Conservation (phyloP, 148 eudicot species). For the Mesembryanthemum crystallinum region DNA sequence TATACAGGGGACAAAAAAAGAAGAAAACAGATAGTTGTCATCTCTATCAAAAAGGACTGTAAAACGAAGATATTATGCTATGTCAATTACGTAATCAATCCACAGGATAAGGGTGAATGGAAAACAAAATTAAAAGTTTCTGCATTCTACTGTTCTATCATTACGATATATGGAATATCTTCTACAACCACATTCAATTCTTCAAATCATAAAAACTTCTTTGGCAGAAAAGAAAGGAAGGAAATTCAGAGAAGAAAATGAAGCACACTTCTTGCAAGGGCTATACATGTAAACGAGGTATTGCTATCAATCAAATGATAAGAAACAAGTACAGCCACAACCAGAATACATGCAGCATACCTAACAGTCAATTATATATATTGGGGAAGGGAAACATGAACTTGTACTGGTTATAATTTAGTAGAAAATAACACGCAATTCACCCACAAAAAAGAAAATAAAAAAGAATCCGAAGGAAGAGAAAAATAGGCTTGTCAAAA, state of each 20-base stretch:
- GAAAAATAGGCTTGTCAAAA: neutral
- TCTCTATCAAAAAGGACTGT: neutral
- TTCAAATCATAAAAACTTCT: neutral
- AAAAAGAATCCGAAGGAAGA: neutral
- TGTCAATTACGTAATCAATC: neutral
- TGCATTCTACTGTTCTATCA: neutral
- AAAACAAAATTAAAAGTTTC: no score
- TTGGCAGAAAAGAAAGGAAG: neutral
- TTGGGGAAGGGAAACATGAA: neutral
- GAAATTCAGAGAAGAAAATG: neutral
- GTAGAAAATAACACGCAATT: neutral
- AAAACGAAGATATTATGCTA: neutral
- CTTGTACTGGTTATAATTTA: neutral
- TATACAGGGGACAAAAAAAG: no score
- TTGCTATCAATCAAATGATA: neutral
- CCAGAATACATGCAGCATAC: no score
- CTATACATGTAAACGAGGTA: neutral
- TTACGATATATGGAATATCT: neutral
- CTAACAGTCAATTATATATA: no score
- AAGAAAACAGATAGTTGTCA: neutral
- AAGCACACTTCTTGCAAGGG: neutral
- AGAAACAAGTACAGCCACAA: neutral
- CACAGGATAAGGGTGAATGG: neutral
- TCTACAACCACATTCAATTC: neutral
- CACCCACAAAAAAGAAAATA: neutral